Percentiles rank a stretch among this genome's conserved stretches.
phyloP scores from a whole-genome alignment of 352 stramenopile genomes.

The Phytophthora parvispora region DNA sequence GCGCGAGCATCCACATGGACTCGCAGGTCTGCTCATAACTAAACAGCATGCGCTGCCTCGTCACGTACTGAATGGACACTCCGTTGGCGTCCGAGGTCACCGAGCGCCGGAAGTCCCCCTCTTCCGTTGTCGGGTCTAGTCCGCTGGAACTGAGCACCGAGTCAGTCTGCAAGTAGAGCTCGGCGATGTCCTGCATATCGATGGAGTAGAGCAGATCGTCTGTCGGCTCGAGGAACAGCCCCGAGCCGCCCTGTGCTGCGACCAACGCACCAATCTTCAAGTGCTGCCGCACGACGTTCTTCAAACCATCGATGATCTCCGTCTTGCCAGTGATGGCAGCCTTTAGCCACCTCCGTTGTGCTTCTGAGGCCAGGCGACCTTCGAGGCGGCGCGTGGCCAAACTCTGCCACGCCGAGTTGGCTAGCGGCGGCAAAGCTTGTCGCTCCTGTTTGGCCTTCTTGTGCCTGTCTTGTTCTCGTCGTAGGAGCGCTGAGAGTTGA shows the following conservation, averaged over 20 bases:
- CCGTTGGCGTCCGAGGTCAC: neutral
- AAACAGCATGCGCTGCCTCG: neutral
- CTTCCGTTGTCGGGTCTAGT: neutral
- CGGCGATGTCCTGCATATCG: slow-evolving; percentile 3
- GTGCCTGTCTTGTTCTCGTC: neutral
- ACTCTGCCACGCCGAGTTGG: neutral
- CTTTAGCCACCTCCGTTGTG: neutral
- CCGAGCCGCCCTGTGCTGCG: neutral
- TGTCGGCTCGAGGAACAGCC: slow-evolving; percentile 8
- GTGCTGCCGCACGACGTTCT: neutral
- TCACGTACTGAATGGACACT: slow-evolving; percentile 5
- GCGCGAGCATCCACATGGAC: slow-evolving; percentile 10
- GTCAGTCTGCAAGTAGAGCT: neutral
- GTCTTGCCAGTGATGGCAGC: neutral
- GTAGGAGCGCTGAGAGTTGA: neutral
- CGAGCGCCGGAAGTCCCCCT: neutral
- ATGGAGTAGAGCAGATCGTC: slow-evolving; percentile 9
- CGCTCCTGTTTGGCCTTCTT: neutral
- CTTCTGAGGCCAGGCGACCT: neutral
- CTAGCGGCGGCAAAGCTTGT: neutral
- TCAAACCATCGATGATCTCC: neutral
- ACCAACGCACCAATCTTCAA: slow-evolving; percentile 6
- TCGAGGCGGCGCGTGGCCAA: neutral
- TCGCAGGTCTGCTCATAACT: slow-evolving; percentile 1
- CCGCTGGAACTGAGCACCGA: neutral